These are phyloP conservation scores for Colletotrichum costaricense DNA, from an alignment of 2,329 filamentous ascomycete genomes.

Conservation along the genomic window DNA sequence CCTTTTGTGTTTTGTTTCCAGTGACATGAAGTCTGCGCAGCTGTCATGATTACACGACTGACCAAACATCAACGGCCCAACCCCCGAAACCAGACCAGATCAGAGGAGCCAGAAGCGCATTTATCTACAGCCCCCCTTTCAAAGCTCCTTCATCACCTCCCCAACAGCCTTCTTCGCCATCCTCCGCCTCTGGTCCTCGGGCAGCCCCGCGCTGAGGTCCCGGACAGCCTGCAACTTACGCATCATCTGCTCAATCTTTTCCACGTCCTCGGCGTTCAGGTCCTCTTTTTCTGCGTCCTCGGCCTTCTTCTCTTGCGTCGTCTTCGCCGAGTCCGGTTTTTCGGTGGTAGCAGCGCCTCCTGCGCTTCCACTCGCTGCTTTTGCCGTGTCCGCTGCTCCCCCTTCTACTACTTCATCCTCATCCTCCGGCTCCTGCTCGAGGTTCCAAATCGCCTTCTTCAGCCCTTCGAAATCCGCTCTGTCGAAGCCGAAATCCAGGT, in stretches of 20 bases:
- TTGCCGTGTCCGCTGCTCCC: background rate
- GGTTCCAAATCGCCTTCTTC: conserved; percentile 62
- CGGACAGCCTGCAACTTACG: conserved; percentile 70
- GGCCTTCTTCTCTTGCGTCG: conserved; percentile 37
- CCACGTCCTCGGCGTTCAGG: conserved; percentile 61
- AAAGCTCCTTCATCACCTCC: conserved; percentile 73
- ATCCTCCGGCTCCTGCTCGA: conserved; percentile 40
- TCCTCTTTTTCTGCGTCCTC: conserved; percentile 44
- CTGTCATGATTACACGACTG: too few relatives aligned
- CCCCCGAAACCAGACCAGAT: too few relatives aligned
- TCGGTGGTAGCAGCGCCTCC: conserved; percentile 1
- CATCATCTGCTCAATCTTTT: conserved; percentile 73
- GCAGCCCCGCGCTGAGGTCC: conserved; percentile 69
- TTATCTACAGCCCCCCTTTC: background rate
- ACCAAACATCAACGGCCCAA: too few relatives aligned
- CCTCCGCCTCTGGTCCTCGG: conserved; percentile 69
- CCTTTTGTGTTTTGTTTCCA: too few relatives aligned
- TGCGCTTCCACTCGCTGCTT: conserved; percentile 13
- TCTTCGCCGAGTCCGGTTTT: background rate
- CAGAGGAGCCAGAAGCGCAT: too few relatives aligned
- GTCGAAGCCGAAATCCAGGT: conserved; percentile 64
- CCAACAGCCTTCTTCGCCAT: conserved; percentile 71
- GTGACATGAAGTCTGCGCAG: too few relatives aligned
- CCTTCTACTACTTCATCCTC: conserved; percentile 15
- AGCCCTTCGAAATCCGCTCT: conserved; percentile 64